phyloP scores from a whole-genome alignment of 2,329 filamentous ascomycete species.

The Sclerotinia glacialis region DNA sequence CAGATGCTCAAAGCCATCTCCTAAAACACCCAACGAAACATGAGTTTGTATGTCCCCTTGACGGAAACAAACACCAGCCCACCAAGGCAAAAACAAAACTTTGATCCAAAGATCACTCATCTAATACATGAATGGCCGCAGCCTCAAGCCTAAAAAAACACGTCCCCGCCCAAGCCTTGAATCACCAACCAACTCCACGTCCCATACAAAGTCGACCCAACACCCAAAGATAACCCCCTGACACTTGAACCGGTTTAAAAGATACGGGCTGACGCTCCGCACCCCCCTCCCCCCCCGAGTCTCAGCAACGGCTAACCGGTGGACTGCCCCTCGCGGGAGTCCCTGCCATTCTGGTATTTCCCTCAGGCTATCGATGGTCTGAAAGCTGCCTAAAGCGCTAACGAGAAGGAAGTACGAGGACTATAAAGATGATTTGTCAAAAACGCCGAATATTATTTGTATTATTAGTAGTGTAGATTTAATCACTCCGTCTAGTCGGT shows the following conservation, averaged over 20 bases:
- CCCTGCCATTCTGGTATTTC: neutral
- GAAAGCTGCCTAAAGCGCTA: no score
- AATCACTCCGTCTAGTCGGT: neutral
- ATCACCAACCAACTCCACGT: neutral
- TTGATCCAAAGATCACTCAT: neutral
- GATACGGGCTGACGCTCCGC: neutral
- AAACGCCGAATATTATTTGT: no score
- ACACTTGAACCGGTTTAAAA: neutral
- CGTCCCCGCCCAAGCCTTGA: neutral
- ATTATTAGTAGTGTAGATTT: no score
- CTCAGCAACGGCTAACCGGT: neutral
- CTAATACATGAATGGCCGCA: neutral
- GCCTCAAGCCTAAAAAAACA: neutral
- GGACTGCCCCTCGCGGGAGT: neutral
- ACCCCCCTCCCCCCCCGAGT: neutral
- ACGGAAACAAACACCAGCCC: neutral
- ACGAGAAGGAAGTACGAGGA: constrained; percentile 1
- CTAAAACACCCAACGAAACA: no score
- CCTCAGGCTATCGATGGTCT: neutral
- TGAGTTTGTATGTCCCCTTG: neutral
- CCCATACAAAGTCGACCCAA: neutral
- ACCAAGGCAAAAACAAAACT: neutral
- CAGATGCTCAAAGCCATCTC: no score
- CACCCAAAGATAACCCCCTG: neutral
- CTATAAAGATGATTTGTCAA: no score